phyloP scores from a whole-genome alignment of 345 rosid species.

The Alliaria petiolata region DNA sequence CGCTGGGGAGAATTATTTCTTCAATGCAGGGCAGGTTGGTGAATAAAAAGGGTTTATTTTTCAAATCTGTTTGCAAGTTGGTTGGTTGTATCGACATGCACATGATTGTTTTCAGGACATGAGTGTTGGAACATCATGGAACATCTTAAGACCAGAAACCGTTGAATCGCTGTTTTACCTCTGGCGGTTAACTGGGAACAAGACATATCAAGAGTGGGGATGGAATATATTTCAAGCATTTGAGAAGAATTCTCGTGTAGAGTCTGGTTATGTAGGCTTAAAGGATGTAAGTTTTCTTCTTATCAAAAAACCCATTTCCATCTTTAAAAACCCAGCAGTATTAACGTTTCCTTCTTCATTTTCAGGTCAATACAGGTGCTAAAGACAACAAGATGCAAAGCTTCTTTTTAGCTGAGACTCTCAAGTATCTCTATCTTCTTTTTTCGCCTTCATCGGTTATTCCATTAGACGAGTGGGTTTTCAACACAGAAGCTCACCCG shows the following conservation, averaged over 20 bases:
- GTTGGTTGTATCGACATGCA: neutral
- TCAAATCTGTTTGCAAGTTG: neutral
- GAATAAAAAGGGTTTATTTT: neutral
- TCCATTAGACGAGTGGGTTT: constrained; percentile 94
- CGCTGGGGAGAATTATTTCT: constrained; percentile 97
- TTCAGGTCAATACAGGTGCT: constrained; percentile 75
- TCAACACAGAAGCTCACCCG: constrained; percentile 98
- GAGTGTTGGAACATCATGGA: constrained; percentile 98
- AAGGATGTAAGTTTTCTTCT: constrained; percentile 62
- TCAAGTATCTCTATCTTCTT: constrained; percentile 83
- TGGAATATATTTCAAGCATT: constrained; percentile 98
- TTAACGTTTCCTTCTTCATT: neutral
- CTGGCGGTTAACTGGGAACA: constrained; percentile 94
- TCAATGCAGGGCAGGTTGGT: constrained; percentile 60
- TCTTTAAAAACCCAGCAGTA: neutral
- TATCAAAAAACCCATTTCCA: neutral
- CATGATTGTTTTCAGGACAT: constrained; percentile 63
- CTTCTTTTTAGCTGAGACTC: constrained; percentile 96
- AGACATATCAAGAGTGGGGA: constrained; percentile 96
- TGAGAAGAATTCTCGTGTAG: constrained; percentile 82
- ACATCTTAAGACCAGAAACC: constrained; percentile 93
- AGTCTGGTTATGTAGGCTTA: constrained; percentile 88
- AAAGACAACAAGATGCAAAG: constrained; percentile 98
- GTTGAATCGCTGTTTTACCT: constrained; percentile 92
- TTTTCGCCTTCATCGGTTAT: constrained; percentile 82